Conservation (phyloP, 345 rosid species). For the Barbarea vulgaris region DNA sequence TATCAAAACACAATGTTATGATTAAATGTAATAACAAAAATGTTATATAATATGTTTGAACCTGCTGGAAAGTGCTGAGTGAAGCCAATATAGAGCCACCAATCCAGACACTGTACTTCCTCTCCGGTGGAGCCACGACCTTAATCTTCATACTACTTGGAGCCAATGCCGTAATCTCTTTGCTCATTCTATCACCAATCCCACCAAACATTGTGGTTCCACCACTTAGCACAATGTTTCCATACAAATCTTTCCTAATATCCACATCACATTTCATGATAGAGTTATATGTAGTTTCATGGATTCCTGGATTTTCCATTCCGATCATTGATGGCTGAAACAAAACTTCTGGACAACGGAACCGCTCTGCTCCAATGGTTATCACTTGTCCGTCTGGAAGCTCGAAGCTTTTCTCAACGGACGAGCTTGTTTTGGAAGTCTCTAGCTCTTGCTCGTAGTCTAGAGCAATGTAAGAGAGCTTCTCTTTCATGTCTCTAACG, state of each 20-base stretch:
- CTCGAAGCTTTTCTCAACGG: constrained; percentile 72
- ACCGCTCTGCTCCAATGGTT: constrained; percentile 67
- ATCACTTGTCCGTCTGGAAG: constrained; percentile 76
- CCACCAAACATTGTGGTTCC: constrained; percentile 77
- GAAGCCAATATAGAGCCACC: constrained; percentile 80
- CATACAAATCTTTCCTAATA: constrained; percentile 72
- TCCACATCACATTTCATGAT: constrained; percentile 77
- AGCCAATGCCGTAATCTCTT: constrained; percentile 70
- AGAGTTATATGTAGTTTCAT: constrained; percentile 72
- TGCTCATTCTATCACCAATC: constrained; percentile 77
- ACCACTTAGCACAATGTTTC: constrained; percentile 73
- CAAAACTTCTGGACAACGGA: constrained; percentile 71
- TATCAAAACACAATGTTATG: neutral
- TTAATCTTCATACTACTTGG: constrained; percentile 76
- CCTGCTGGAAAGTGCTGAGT: constrained; percentile 78
- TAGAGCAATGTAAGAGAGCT: constrained; percentile 64
- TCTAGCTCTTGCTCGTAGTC: constrained; percentile 71
- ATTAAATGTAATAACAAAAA: neutral
- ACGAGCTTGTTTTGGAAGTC: constrained; percentile 59
- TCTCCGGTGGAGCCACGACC: constrained; percentile 79
- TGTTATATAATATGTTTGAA: constrained; percentile 8
- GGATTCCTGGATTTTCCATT: constrained; percentile 73
- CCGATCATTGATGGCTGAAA: constrained; percentile 73
- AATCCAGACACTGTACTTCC: constrained; percentile 76
- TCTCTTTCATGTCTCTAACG: constrained; percentile 75